A percentile compares a stretch with the other conserved stretches of the same genome.
Conservation (phyloP, 108 stramenopile species). For the Nitzschia palea region DNA sequence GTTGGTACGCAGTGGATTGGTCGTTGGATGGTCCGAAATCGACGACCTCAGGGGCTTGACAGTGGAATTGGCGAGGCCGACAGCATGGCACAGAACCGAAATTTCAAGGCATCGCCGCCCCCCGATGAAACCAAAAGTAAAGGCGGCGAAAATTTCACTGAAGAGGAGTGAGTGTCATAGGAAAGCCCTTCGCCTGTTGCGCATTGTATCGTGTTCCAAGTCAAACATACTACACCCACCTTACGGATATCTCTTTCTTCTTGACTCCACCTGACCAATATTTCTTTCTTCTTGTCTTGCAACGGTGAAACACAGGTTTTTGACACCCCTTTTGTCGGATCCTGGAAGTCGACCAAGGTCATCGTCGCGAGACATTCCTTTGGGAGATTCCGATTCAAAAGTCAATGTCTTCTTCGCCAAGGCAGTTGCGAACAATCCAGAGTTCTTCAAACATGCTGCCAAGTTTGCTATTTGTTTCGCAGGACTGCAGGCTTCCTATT, state of each 20-base stretch:
- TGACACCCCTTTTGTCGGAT: background rate
- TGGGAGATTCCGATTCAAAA: slow-evolving; percentile 8
- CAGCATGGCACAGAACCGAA: background rate
- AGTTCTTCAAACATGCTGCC: slow-evolving; percentile 50
- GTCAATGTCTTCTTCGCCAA: background rate
- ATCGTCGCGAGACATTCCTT: slow-evolving; percentile 16
- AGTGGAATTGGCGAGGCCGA: background rate
- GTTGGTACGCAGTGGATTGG: background rate
- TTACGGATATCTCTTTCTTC: background rate
- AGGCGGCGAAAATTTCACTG: too few species aligned
- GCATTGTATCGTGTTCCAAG: background rate
- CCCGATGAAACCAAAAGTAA: too few species aligned
- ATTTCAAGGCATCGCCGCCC: too few species aligned
- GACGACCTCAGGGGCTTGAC: background rate
- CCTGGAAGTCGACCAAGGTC: background rate
- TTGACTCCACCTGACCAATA: background rate
- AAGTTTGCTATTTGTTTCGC: slow-evolving; percentile 68
- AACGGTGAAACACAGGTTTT: background rate
- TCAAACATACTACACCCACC: background rate
- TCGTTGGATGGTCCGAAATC: background rate
- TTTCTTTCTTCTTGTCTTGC: background rate
- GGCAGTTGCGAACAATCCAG: slow-evolving; percentile 36
- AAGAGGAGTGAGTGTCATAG: background rate
- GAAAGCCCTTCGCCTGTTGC: too few species aligned
- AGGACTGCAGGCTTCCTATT: slow-evolving; percentile 88